A percentile compares a stretch with the other conserved stretches of the same genome.
Evolutionary conservation across 2,329 filamentous ascomycete genomes (phyloP).

Genomic region (Xylariales sp.): DNA sequence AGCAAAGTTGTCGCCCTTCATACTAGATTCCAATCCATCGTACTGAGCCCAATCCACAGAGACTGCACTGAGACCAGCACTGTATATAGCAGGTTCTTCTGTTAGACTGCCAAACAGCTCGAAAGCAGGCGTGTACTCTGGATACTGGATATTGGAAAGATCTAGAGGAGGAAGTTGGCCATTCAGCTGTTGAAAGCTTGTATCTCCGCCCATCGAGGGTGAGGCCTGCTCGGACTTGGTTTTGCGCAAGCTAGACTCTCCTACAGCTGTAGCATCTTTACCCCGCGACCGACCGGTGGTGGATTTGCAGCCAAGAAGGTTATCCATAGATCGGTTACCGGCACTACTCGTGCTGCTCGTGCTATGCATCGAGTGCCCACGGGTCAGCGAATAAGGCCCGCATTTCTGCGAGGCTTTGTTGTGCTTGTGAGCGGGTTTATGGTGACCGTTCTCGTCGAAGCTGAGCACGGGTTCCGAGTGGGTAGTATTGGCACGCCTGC

Average conservation of each 20-base stretch:
- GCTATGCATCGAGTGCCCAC: slow-evolving; percentile 55
- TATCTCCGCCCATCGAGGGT: slow-evolving; percentile 44
- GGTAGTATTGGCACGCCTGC: slow-evolving; percentile 57
- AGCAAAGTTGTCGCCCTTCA: slow-evolving; percentile 26
- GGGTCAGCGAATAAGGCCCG: slow-evolving; percentile 56
- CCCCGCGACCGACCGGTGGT: slow-evolving; percentile 28
- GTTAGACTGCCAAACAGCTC: slow-evolving; percentile 49
- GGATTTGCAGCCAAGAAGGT: slow-evolving; percentile 34
- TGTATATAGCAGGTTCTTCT: slow-evolving; percentile 57
- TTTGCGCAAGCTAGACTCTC: no score
- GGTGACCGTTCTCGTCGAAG: slow-evolving; percentile 61
- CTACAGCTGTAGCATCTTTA: slow-evolving; percentile 28
- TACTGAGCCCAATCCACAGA: slow-evolving; percentile 52
- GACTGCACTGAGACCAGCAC: slow-evolving; percentile 54
- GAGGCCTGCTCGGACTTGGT: slow-evolving; percentile 60
- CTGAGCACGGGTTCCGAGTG: slow-evolving; percentile 56
- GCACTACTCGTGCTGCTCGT: slow-evolving; percentile 36
- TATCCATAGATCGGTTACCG: slow-evolving; percentile 41
- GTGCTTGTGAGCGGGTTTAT: slow-evolving; percentile 59
- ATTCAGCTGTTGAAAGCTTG: slow-evolving; percentile 48
- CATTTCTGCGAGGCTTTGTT: slow-evolving; percentile 57
- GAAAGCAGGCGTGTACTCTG: slow-evolving; percentile 44
- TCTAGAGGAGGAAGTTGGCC: slow-evolving; percentile 54
- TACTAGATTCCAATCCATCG: slow-evolving; percentile 45
- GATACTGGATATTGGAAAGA: slow-evolving; percentile 50